These are phyloP conservation scores for Bisporella sp. DNA, from an alignment of 2,329 filamentous ascomycete species.

Conservation along the genomic window DNA sequence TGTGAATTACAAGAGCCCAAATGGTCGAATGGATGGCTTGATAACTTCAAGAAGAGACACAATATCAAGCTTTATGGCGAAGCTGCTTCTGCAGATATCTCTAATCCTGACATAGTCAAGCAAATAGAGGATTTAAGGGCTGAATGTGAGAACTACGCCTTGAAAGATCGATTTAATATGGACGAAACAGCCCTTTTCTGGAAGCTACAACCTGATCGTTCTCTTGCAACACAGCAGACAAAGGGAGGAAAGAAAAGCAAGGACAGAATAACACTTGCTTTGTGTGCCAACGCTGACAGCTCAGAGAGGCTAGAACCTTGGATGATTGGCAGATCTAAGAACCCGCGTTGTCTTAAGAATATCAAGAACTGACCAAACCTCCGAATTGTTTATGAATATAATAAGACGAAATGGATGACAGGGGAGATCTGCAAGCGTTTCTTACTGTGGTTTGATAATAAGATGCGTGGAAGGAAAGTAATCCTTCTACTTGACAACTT, in stretches of 20 bases:
- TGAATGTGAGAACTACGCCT: not conserved
- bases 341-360: not conserved
- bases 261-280: not conserved
- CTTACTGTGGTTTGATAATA: not conserved
- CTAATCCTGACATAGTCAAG: not conserved
- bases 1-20: not conserved
- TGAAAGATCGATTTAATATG: not conserved
- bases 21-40: constrained; percentile 3
- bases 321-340: not conserved
- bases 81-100: not conserved
- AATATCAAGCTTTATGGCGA: constrained; percentile 3
- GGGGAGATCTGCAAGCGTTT: not conserved
- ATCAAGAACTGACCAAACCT: not conserved
- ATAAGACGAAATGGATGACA: constrained; percentile 1
- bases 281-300: not conserved
- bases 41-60: constrained; percentile 3
- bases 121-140: not conserved
- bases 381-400: not conserved
- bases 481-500: not conserved
- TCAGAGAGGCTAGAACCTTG: not conserved
- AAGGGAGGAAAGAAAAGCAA: not conserved
- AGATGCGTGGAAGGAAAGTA: not conserved
- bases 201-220: not conserved
- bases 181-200: not conserved
- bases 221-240: not conserved